Base-by-base conservation (phyloP, 2,329 filamentous ascomycete genomes). In the Mycosphaerella arachidis region DNA sequence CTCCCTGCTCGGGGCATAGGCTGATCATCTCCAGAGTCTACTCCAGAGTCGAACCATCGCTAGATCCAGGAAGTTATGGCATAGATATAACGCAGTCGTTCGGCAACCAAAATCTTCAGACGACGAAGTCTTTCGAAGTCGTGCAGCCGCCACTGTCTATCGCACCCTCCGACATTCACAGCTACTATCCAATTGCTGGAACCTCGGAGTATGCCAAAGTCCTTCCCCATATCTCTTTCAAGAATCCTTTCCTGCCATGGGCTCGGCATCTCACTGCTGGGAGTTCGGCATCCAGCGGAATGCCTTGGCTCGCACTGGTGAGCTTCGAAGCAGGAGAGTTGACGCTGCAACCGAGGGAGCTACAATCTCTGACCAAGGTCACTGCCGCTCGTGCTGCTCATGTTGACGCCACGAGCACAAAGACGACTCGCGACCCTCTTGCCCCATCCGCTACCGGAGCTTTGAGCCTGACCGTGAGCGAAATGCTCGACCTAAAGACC, bases 171-270 rank as follows among this genome's bases (percentile, higher is more conserved):
- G 24, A 24, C 24, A 24, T 24, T 24, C 51, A 59, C 43, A 31
- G 48, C 31, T 46, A 31, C 13, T 62, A 62, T 35, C 56, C 57
- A 30, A 57, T 53, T 12, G 48, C 56, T 30, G 60, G 60, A 6
- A 13, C 33, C 3, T 46, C 24, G 4, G 60, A 60, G 31, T 48
- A 62, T 9, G 43, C 30, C 30, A 60, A 56, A 27, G 50, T 59
- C 45, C 48, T 62, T 12, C 59, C 59, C 9, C 59, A 62, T 27
- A 59, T 62, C 13, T 40, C 53, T 7, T 56, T 62, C 16, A 29
- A 56, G 10, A 53, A 62, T 31, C 35, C 52, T 12, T 48, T 52
- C 27, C 35, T 60, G 18, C 58, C 58, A 27, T 60, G 58, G 58
- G 33, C 18, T 12, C 43, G 43, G 29, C 12, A 43, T n/a, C 37